phyloP scores from a whole-genome alignment of 2,329 filamentous ascomycete species.

The Thelonectria olida region DNA sequence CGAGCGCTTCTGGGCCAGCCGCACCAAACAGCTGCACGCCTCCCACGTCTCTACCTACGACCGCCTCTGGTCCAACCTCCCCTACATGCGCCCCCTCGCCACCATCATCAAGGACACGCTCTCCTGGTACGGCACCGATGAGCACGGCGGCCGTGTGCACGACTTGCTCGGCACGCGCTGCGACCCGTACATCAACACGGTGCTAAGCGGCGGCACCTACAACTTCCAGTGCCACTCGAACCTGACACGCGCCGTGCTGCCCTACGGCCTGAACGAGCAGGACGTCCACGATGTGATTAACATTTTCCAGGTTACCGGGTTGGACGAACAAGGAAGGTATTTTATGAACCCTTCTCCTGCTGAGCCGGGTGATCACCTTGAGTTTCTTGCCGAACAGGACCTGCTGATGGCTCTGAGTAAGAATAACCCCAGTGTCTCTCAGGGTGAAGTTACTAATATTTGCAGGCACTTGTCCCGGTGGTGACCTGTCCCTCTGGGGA shows the following conservation, averaged over 20 bases:
- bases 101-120: conserved; percentile 78
- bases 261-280: conserved; percentile 73
- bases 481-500: conserved; percentile 83
- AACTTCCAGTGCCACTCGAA: conserved; percentile 90
- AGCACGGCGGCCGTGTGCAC: conserved; percentile 74
- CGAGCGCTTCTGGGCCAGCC: conserved; percentile 83
- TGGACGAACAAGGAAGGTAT: conserved; percentile 77
- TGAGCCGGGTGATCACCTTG: conserved; percentile 66
- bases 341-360: conserved; percentile 76
- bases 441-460: conserved; percentile 10
- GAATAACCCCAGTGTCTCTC: rapidly evolving
- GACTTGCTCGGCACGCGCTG: conserved; percentile 85
- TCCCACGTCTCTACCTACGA: conserved; percentile 78
- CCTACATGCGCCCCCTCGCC: conserved; percentile 78
- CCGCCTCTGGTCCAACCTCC: conserved; percentile 80
- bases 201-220: conserved; percentile 76
- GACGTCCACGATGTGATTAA: conserved; percentile 90
- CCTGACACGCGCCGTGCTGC: conserved; percentile 75
- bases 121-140: conserved; percentile 66
- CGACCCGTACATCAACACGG: conserved; percentile 83
- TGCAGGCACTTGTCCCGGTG: conserved; percentile 77
- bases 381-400: conserved; percentile 84
- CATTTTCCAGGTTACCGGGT: conserved; percentile 83
- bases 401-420: conserved; percentile 68
- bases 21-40: conserved; percentile 81